Conservation (phyloP, 495 filamentous ascomycete genomes). For the Podospora fimiseda region DNA sequence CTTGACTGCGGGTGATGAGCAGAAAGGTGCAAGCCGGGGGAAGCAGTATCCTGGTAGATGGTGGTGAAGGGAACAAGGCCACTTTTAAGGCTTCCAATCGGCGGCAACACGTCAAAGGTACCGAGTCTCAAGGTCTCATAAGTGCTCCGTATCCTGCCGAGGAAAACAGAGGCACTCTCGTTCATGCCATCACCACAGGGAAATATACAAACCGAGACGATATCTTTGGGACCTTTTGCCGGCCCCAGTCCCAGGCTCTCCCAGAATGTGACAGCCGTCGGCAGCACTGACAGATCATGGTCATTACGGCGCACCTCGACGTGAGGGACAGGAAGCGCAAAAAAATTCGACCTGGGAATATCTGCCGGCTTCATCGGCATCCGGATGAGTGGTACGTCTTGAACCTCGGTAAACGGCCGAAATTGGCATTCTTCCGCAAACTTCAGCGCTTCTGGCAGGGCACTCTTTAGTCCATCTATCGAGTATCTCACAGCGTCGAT, state of each 20-base stretch:
- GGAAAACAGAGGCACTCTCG: constrained; percentile 59
- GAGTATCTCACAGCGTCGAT: constrained; percentile 34
- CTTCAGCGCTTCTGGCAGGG: constrained; percentile 33
- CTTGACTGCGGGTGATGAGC: constrained; percentile 23
- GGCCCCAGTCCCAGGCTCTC: constrained; percentile 81
- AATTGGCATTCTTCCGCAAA: constrained; percentile 35
- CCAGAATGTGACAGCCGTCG: constrained; percentile 81
- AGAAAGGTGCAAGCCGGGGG: constrained; percentile 15
- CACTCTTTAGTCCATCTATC: constrained; percentile 32
- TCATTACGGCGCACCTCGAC: constrained; percentile 73
- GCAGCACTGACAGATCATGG: constrained; percentile 66
- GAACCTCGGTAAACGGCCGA: constrained; percentile 44
- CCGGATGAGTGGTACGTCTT: constrained; percentile 44
- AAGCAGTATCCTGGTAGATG: constrained; percentile 30
- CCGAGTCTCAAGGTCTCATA: constrained; percentile 82
- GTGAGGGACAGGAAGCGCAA: constrained; percentile 55
- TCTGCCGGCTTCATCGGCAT: constrained; percentile 40
- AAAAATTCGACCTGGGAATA: constrained; percentile 35
- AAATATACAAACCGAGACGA: constrained; percentile 74
- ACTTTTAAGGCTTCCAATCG: constrained; percentile 44
- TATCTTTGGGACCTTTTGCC: constrained; percentile 68
- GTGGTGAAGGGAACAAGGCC: constrained; percentile 55
- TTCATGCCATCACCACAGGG: constrained; percentile 53
- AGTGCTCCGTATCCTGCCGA: constrained; percentile 61
- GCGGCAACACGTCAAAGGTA: constrained; percentile 52